Evolutionary conservation across 139 green algal genomes (phyloP), one percentile per base, ranked within the genome.

Genomic region (Pycnococcus provasolii): DNA sequence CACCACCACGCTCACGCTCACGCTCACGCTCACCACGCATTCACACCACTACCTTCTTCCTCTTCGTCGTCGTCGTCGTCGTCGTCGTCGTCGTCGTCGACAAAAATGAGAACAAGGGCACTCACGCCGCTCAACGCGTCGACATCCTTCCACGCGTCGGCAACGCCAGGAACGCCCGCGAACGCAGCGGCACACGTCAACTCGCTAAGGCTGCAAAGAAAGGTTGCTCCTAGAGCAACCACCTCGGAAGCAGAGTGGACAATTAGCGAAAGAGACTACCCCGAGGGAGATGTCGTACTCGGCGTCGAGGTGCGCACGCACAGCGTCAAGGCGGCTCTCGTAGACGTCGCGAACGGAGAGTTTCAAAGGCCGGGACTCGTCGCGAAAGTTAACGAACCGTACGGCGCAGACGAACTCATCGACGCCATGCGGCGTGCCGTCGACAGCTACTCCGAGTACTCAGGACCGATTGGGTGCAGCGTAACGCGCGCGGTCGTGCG

Each of bases 341-440:
- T 73, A 44, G 55, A 65, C 53, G 60, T 57, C 37, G 57, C 54
- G 2, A 66, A 60, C 55, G 67, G 52, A 4, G 67, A 73, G 50
- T 73, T 73, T 46, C 15, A 53, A n/a, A 26, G 67, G 9, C 67
- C 67, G n/a, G 67, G 67, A 13, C 52, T 73, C 2, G 15, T 40
- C 44, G 58, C 60, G 11, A 4, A 52, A 4, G n/a, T 68, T 8
- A 50, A 68, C 1, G 62, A 68, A 4, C 37, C 59, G 9, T 60
- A 6, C 4, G 47, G 40, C 40, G n/a, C 58, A 26, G 62, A 68
- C 1, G 62, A 68, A 4, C 37, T 68, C n/a, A 53, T 7, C 4
- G 47, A 50, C 40, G n/a, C 58, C 40, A 26, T 26, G 26, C 26
- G 26, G 26, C 26, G 26, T 26, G 5, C 47, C 2, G 37, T 68